phyloP scores from a whole-genome alignment of 1,139 yeast genomes.

The Pneumocystis canis region DNA sequence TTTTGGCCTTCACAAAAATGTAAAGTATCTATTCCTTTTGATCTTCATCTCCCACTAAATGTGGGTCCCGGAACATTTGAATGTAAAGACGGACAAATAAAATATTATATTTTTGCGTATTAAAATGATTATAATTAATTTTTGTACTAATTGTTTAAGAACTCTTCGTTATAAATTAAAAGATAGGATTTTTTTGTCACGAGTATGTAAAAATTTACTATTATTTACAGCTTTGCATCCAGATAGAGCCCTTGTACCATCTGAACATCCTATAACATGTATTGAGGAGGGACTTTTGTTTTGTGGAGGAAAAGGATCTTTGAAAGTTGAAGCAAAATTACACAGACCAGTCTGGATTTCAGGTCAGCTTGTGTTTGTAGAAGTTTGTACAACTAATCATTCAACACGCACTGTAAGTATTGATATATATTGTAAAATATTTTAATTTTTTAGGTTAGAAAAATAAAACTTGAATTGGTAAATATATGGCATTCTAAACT shows the following conservation, averaged over 20 bases:
- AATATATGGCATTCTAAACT: not conserved
- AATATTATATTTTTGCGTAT: constrained; percentile 4
- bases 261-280: constrained; percentile 7
- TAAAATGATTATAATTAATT: not conserved
- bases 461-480: not conserved
- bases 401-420: constrained; percentile 6
- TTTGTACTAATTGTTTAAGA: not conserved
- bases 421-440: not conserved
- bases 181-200: constrained; percentile 5
- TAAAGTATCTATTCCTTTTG: constrained; percentile 5
- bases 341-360: constrained; percentile 12
- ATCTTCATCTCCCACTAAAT: constrained; percentile 10
- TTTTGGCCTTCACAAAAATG: constrained; percentile 1
- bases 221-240: constrained; percentile 8
- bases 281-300: constrained; percentile 6
- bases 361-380: constrained; percentile 10
- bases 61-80: constrained; percentile 11
- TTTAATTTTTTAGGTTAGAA: constrained; percentile 1
- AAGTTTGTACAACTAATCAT: constrained; percentile 10
- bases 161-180: constrained; percentile 7
- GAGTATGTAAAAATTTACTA: constrained; percentile 5
- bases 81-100: constrained; percentile 8
- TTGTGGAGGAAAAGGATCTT: constrained; percentile 10
- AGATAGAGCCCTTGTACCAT: constrained; percentile 8
- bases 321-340: constrained; percentile 10